These are phyloP conservation scores for Taphrina deformans DNA, from an alignment of 1,139 yeast species.

Conservation along the genomic window DNA sequence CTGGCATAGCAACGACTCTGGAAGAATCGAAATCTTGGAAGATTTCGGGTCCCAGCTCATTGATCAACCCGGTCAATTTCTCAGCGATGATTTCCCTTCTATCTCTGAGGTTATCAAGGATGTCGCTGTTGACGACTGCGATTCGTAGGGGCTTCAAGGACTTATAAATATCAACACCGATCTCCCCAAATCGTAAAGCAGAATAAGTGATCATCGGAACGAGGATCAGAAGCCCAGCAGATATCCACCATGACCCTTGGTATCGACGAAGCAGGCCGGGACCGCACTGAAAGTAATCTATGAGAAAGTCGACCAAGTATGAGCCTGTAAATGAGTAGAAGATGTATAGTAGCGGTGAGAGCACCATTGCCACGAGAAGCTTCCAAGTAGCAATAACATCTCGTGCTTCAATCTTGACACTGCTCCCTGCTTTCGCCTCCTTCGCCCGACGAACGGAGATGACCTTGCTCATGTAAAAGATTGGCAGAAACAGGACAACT, in stretches of 20 bases:
- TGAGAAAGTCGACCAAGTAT: constrained; percentile 42
- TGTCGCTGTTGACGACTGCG: constrained; percentile 48
- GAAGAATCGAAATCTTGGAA: constrained; percentile 67
- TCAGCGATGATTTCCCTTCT: constrained; percentile 57
- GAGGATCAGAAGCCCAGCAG: constrained; percentile 54
- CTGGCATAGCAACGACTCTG: constrained; percentile 34
- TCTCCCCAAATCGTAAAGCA: constrained; percentile 86
- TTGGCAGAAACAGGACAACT: constrained; percentile 76
- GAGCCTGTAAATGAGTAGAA: constrained; percentile 74
- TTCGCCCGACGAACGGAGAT: constrained; percentile 71
- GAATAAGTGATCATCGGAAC: constrained; percentile 79
- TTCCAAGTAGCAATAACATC: constrained; percentile 98
- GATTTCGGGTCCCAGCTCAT: constrained; percentile 71
- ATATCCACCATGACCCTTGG: constrained; percentile 45
- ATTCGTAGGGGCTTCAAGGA: constrained; percentile 76
- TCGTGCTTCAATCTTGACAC: constrained; percentile 85
- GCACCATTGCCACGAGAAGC: constrained; percentile 79
- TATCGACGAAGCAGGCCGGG: constrained; percentile 31
- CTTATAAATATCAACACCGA: constrained; percentile 84
- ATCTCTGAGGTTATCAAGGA: constrained; percentile 56
- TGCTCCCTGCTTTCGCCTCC: constrained; percentile 80
- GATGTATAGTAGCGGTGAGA: constrained; percentile 81
- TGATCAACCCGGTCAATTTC: constrained; percentile 66
- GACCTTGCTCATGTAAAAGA: constrained; percentile 70
- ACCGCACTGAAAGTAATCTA: constrained; percentile 38